Percentiles rank a stretch among this genome's conserved stretches.
Conservation (phyloP, 257 asterid genomes). For the Solanum dulcamara region DNA sequence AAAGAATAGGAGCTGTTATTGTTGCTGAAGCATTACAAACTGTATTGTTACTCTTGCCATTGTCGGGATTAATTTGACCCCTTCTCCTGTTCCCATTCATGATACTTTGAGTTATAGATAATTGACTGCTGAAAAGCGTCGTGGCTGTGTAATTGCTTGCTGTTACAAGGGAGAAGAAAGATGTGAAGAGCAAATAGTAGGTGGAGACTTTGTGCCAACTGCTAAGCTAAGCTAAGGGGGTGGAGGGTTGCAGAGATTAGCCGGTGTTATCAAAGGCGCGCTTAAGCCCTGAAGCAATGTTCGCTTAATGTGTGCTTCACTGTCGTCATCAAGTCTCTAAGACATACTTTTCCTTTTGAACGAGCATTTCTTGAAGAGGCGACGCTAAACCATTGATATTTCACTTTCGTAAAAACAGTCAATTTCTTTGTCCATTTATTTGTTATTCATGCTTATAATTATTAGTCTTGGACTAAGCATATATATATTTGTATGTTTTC, state of each 20-base stretch:
- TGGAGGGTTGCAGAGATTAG: not conserved
- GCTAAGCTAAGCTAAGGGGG: not conserved
- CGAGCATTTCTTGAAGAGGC: no score
- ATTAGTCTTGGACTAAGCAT: no score
- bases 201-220: not conserved
- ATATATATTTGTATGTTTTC: no score
- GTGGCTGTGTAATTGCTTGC: not conserved
- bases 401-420: no score
- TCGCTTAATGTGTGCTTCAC: no score
- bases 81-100: not conserved
- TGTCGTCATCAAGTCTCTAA: no score
- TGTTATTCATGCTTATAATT: no score
- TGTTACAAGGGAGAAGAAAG: not conserved
- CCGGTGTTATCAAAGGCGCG: no score
- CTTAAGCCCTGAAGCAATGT: no score
- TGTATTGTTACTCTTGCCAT: not conserved
- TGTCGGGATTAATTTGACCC: not conserved
- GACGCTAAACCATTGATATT: no score
- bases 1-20: not conserved
- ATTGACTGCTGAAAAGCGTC: not conserved
- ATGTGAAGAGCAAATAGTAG: not conserved
- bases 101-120: not conserved
- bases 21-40: not conserved
- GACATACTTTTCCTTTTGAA: no score
- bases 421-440: no score